phyloP scores from a whole-genome alignment of 805 yeast species.

The Torulaspora franciscae region DNA sequence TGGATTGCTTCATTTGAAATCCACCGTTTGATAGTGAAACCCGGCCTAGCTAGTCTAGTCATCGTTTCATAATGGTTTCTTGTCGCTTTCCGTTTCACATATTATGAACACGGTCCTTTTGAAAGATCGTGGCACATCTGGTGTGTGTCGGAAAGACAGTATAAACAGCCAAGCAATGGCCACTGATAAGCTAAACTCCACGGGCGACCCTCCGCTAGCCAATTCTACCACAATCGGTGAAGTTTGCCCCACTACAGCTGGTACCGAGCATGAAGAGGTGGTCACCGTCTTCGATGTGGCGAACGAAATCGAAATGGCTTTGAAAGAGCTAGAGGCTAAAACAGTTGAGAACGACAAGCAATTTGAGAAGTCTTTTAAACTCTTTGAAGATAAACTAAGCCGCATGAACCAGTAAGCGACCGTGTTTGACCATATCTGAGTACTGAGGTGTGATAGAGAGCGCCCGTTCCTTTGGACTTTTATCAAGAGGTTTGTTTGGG shows the following conservation, averaged over 20 bases:
- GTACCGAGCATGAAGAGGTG: not conserved
- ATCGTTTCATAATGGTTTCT: not conserved
- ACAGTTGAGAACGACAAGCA: conserved; percentile 21
- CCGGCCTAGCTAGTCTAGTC: not conserved
- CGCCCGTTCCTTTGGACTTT: not conserved
- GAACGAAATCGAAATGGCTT: conserved; percentile 25
- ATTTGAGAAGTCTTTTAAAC: conserved; percentile 18
- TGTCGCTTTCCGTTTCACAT: not conserved
- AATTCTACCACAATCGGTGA: conserved; percentile 6
- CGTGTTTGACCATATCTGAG: no score
- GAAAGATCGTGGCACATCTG: not conserved
- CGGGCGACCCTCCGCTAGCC: conserved; percentile 10
- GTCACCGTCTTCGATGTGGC: conserved; percentile 32
- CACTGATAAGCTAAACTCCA: conserved; percentile 6
- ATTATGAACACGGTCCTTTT: not conserved
- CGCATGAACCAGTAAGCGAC: conserved; percentile 9
- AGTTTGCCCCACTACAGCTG: conserved; percentile 1
- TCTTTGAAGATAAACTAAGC: conserved; percentile 23
- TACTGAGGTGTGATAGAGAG: no score
- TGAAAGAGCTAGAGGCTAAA: conserved; percentile 20
- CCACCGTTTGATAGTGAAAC: conserved; percentile 6
- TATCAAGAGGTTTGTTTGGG: no score
- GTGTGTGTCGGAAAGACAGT: not conserved
- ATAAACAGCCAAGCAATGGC: conserved; percentile 8
- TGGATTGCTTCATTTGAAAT: conserved; percentile 18